Base-by-base conservation (phyloP, 1,139 yeast species). In the Suhomyces anneliseae region DNA sequence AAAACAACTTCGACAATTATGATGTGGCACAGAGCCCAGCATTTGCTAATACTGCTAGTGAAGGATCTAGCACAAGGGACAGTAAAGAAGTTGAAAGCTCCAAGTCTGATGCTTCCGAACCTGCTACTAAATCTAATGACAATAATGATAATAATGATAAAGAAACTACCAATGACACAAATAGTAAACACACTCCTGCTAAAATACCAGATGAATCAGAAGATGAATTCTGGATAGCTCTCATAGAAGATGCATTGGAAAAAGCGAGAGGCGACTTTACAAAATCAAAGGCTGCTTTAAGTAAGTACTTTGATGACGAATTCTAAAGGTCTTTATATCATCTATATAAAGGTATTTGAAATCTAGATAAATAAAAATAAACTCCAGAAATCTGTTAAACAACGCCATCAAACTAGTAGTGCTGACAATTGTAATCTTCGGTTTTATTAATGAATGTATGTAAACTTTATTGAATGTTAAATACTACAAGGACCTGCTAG, bases 181-280 rank as follows among this genome's bases (percentile, higher is more conserved):
- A 32, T 19, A 33, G 14, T 31, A 19, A 31, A 38, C 32, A 26
- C 15, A 19, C 29, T 15, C 39, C 38, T 26, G 11, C 36, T 35
- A 27, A 37, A 14, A 46, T 51, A 46, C 58, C 56, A 34, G 52
- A 47, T 33, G 64, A 60, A 53, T 48, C 59, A 48, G 54, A 60
- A 49, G 70, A 68, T 57, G 70, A 72, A 15, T 77, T 72, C 51
- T 81, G 85, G 85, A 70, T 76, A 39, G 59, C 60, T 14, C 68
- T 78, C 50, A 76, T 79, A 49, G 61, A 71, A 39, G 82, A 82
- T 55, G 88, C 90, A 8, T 70, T 82, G 52, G 69, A 66, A 3
- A 76, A 75, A 49, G 89, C 88, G 7, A 72, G 81, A 57, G 70
- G 69, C 31, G 87, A 81, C 48, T 85, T 84, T 58, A 67, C 62